Conservation (phyloP, 2,329 filamentous ascomycete genomes). For the Trichoderma cornu-damae region DNA sequence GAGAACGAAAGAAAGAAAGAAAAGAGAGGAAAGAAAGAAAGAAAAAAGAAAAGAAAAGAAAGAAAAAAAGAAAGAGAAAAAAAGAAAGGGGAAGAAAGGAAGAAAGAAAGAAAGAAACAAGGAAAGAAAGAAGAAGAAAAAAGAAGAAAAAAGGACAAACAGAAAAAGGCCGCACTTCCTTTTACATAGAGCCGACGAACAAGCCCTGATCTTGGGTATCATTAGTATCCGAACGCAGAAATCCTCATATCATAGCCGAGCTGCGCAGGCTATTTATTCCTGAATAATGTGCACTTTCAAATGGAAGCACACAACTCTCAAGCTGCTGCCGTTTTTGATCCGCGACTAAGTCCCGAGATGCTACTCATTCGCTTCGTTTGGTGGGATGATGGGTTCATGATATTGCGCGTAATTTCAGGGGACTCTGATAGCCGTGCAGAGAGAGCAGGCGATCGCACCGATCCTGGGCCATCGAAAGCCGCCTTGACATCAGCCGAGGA, state of each 20-base stretch:
- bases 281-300: conserved; percentile 8
- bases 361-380: conserved; percentile 33
- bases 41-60: too few species aligned
- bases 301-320: conserved; percentile 21
- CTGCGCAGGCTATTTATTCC: background rate
- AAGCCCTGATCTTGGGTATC: conserved; percentile 34
- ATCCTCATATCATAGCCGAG: conserved; percentile 16
- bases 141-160: background rate
- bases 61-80: too few species aligned
- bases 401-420: conserved; percentile 40
- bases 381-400: conserved; percentile 31
- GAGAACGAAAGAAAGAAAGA: too few species aligned
- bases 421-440: conserved; percentile 35
- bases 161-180: conserved; percentile 22
- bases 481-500: conserved; percentile 25
- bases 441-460: conserved; percentile 27
- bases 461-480: conserved; percentile 23
- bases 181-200: conserved; percentile 25
- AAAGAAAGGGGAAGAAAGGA: too few species aligned
- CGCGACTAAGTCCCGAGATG: conserved; percentile 30
- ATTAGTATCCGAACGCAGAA: conserved; percentile 32
- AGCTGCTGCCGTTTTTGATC: conserved; percentile 34
- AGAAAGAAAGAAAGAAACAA: too few species aligned
- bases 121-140: conserved; percentile 11
- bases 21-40: too few species aligned